Evolutionary conservation across 1,284 basidiomycete species (phyloP), one percentile per base, ranked within the genome.

Genomic region (Ceratobasidium sp.): DNA sequence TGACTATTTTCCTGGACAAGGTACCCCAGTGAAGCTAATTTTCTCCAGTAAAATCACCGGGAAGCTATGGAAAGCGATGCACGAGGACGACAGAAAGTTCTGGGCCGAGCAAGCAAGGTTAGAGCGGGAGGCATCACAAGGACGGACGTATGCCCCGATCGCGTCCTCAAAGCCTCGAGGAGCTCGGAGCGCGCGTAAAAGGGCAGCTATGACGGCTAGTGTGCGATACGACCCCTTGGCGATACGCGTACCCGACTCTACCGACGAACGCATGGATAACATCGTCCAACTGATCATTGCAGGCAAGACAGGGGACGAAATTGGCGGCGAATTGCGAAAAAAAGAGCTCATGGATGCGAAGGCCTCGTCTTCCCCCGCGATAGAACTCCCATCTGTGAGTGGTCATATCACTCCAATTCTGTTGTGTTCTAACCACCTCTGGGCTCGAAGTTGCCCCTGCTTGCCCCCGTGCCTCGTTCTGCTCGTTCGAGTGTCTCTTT

Each of bases 11-110:
- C 33, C n/a, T 19, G 19, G 30, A 29, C 21, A 47, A 16, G 19
- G 11, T 44, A 46, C 30, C 23, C 1, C 2, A 1, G 8, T 9
- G 25, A 7, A 21, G 47, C 60, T 64, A 9, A 64, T 54, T 42
- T 42, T 52, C 36, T 29, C 21, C 21, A 64, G 60, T 30, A 64
- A 64, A 64, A 64, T 64, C 49, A 64, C 60, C 13, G 60, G 60
- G 3, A 64, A 64, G n/a, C 60, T 64, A 25, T 64, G 60, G 60
- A 64, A 64, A 21, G 60, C 60, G 19, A 64, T 64, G 60, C 50
- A 54, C 36, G 60, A 64, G 21, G 50, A 54, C 36, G 60, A 64
- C 60, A 53, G 50, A 30, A 54, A 64, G 30, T 64, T 53, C 39
- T 64, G 60, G 60, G 60, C 60, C 29, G 60, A 64, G 41, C 60